A percentile compares a stretch with the other conserved stretches of the same genome.
Conservation (phyloP, 129 eudicot genomes). For the Saposhnikovia divaricata region DNA sequence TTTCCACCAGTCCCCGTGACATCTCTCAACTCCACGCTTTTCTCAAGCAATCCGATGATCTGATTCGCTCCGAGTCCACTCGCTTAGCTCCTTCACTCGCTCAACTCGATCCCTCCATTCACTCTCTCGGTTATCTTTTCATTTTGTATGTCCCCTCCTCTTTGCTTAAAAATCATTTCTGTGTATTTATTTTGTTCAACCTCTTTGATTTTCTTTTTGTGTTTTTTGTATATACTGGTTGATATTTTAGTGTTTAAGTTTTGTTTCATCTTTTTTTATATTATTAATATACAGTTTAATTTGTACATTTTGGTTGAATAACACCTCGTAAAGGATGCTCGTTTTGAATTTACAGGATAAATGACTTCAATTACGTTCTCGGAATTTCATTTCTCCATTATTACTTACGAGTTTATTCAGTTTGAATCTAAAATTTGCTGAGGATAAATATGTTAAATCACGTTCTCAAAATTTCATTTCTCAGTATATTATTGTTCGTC, state of each 20-base stretch:
- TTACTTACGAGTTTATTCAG: too few species aligned
- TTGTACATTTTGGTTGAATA: not conserved
- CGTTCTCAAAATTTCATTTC: not conserved
- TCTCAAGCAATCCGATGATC: constrained; percentile 68
- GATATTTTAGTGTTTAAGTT: not conserved
- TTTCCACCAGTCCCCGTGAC: constrained; percentile 46
- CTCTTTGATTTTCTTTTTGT: not conserved
- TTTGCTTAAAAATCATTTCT: not conserved
- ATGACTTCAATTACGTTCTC: too few species aligned
- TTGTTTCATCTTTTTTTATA: not conserved
- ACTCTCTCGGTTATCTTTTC: constrained; percentile 88
- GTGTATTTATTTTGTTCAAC: not conserved
- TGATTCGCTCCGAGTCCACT: constrained; percentile 45
- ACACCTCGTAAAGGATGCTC: not conserved
- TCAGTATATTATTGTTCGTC: too few species aligned
- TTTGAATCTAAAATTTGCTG: too few species aligned
- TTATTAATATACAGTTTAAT: not conserved
- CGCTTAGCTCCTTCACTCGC: constrained; percentile 45
- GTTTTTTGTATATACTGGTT: not conserved
- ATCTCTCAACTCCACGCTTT: constrained; percentile 46
- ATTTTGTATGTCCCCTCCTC: constrained; percentile 33
- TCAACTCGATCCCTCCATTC: constrained; percentile 61
- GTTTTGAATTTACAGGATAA: too few species aligned
- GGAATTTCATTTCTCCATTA: too few species aligned
- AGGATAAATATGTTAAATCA: not conserved